A percentile compares a stretch with the other conserved stretches of the same genome.
Conservation (phyloP, 2,329 filamentous ascomycete genomes). For the Lojkania enalia region DNA sequence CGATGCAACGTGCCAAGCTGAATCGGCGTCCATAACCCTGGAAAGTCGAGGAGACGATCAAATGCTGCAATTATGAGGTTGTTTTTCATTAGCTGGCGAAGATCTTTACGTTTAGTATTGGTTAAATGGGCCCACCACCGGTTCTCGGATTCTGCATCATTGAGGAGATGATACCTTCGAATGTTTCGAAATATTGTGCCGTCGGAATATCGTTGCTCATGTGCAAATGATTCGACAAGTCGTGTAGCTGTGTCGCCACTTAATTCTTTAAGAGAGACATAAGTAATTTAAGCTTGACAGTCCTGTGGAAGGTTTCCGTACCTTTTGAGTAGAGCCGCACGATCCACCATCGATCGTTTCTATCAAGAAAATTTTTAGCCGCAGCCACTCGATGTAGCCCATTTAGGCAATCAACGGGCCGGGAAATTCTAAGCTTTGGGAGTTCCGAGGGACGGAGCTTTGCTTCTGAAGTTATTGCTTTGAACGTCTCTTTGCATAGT, state of each 20-base stretch:
- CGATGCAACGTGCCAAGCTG: slow-evolving; percentile 24
- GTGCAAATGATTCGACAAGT: slow-evolving; percentile 16
- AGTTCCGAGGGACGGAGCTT: slow-evolving; percentile 8
- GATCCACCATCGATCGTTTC: slow-evolving; percentile 28
- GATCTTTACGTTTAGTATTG: slow-evolving; percentile 23
- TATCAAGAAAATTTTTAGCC: slow-evolving; percentile 16
- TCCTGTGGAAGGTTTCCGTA: too few species aligned
- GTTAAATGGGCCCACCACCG: slow-evolving; percentile 22
- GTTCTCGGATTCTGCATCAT: slow-evolving; percentile 14
- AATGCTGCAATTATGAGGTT: slow-evolving; percentile 16
- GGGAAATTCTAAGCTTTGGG: slow-evolving; percentile 12
- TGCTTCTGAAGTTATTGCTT: neutral
- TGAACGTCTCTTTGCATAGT: neutral
- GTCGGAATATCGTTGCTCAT: slow-evolving; percentile 23
- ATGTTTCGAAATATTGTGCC: slow-evolving; percentile 28
- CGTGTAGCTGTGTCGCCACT: too few species aligned
- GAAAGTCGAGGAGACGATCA: slow-evolving; percentile 21
- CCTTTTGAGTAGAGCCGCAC: slow-evolving; percentile 22
- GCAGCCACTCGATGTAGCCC: slow-evolving; percentile 20
- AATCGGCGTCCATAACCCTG: slow-evolving; percentile 21
- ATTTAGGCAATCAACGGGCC: slow-evolving; percentile 16
- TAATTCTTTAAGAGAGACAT: too few species aligned
- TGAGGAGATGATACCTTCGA: slow-evolving; percentile 13
- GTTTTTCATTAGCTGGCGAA: slow-evolving; percentile 19
- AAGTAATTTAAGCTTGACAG: too few species aligned